These are phyloP conservation scores for Linnemannia schmuckeri DNA, from an alignment of 192 early-diverging fungal genomes.

Conservation along the genomic window DNA sequence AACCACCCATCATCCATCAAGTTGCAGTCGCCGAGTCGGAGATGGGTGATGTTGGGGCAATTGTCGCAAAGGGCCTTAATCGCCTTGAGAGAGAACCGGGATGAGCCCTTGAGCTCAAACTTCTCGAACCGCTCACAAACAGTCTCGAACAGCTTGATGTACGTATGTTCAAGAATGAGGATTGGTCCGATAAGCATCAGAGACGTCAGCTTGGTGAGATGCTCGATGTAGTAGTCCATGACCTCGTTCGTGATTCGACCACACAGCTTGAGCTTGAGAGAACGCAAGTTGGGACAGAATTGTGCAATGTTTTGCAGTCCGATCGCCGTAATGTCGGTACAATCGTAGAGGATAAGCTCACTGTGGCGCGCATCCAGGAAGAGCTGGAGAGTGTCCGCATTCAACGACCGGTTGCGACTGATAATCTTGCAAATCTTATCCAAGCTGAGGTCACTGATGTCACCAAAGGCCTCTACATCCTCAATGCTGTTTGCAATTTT, in stretches of 20 bases:
- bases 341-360: conserved; percentile 81
- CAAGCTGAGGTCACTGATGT: conserved; percentile 77
- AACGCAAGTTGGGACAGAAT: conserved; percentile 71
- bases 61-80: conserved; percentile 61
- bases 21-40: conserved; percentile 63
- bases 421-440: conserved; percentile 84
- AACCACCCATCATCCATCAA: conserved; percentile 66
- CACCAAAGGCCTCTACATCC: conserved; percentile 88
- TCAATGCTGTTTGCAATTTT: conserved; percentile 83
- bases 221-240: conserved; percentile 56
- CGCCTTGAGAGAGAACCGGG: conserved; percentile 65
- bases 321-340: conserved; percentile 71
- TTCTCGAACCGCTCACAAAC: conserved; percentile 65
- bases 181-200: conserved; percentile 80
- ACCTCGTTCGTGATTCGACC: conserved; percentile 73
- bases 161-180: conserved; percentile 71
- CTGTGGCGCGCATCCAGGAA: conserved; percentile 75
- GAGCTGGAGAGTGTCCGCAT: conserved; percentile 71
- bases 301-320: conserved; percentile 72
- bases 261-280: conserved; percentile 78
- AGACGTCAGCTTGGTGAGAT: conserved; percentile 61
- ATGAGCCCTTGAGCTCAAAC: conserved; percentile 71
- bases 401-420: conserved; percentile 78
- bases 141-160: conserved; percentile 68
- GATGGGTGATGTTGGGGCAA: conserved; percentile 59